Percentiles rank a stretch among this genome's conserved stretches.
These are phyloP conservation scores for Leishmania gerbilli DNA, from an alignment of 208 protist genomes.

Conservation along the genomic window DNA sequence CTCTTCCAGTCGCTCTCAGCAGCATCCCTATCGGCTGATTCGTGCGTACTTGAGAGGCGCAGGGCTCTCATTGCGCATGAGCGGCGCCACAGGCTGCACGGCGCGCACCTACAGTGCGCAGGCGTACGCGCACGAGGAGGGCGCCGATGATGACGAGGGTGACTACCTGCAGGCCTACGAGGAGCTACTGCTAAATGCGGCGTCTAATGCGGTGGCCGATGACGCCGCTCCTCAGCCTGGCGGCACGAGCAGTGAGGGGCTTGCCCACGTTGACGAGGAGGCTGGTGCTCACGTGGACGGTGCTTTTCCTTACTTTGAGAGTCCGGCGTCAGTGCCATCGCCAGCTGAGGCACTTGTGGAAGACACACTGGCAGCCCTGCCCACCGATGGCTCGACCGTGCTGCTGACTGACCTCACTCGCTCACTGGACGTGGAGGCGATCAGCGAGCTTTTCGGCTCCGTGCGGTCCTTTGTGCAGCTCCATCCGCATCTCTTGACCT, in stretches of 20 bases:
- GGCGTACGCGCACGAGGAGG: neutral
- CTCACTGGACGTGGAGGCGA: conserved; percentile 53
- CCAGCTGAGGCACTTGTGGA: conserved; percentile 29
- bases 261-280: neutral
- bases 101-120: conserved; percentile 2
- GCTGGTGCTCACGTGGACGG: neutral
- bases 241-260: neutral
- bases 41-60: neutral
- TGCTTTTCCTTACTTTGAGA: neutral
- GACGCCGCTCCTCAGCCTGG: neutral
- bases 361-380: conserved; percentile 46
- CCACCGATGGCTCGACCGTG: conserved; percentile 44
- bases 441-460: conserved; percentile 57
- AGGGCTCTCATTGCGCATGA: no score
- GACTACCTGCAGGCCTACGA: conserved; percentile 74
- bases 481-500: conserved; percentile 52
- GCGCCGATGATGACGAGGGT: conserved; percentile 12
- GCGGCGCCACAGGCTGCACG: neutral
- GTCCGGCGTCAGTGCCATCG: neutral
- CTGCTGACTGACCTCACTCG: conserved; percentile 61
- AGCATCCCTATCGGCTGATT: neutral
- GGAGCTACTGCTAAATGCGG: conserved; percentile 45
- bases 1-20: neutral
- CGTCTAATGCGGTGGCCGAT: neutral
- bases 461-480: conserved; percentile 53